Percentiles rank a stretch among this genome's conserved stretches.
Evolutionary conservation across 768 basidiomycete species (phyloP).

Genomic region (Phaeotremella fagi): DNA sequence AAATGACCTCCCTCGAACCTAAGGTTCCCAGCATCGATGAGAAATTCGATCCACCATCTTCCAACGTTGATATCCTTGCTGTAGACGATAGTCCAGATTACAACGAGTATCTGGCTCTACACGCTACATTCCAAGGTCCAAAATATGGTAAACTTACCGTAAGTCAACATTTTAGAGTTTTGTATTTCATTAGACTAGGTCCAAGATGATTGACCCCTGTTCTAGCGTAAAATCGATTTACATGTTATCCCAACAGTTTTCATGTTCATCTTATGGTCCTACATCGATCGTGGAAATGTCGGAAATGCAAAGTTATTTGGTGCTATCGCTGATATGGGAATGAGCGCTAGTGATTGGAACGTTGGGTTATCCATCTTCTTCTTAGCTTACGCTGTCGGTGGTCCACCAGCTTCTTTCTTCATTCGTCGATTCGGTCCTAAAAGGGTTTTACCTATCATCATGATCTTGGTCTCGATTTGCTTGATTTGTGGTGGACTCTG

Average conservation of each 20-base stretch:
- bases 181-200: not conserved
- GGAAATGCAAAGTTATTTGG: constrained; percentile 34
- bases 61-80: not conserved
- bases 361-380: constrained; percentile 30
- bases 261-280: constrained; percentile 32
- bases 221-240: constrained; percentile 21
- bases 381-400: constrained; percentile 22
- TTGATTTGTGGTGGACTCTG: constrained; percentile 21
- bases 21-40: not conserved
- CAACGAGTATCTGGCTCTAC: constrained; percentile 17
- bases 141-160: constrained; percentile 25
- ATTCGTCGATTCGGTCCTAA: constrained; percentile 30
- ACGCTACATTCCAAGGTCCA: constrained; percentile 20
- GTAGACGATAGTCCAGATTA: constrained; percentile 15
- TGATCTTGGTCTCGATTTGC: constrained; percentile 10
- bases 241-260: constrained; percentile 25
- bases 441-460: constrained; percentile 15
- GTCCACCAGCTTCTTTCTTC: constrained; percentile 20
- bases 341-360: constrained; percentile 24
- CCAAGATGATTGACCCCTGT: not conserved
- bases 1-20: not conserved
- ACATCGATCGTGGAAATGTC: constrained; percentile 35
- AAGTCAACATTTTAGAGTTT: constrained; percentile 1
- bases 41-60: not conserved
- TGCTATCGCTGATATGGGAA: constrained; percentile 8